These are phyloP conservation scores for Phaeosphaeriaceae sp. DNA, from an alignment of 2,329 filamentous ascomycete genomes.

Conservation along the genomic window DNA sequence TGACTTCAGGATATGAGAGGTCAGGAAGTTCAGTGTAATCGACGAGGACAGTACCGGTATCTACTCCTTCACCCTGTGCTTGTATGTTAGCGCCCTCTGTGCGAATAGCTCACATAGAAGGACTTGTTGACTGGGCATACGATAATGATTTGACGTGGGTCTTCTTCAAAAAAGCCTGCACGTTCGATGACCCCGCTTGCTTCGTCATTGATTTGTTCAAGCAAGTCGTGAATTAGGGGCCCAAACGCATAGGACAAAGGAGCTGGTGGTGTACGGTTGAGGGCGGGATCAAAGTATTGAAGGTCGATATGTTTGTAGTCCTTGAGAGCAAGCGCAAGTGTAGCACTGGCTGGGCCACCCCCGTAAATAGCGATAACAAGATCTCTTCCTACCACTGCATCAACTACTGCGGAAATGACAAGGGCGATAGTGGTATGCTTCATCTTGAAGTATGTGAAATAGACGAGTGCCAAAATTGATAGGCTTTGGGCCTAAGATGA, in stretches of 20 bases:
- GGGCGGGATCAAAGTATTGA: slow-evolving; percentile 2
- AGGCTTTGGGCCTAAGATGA: too few relatives aligned
- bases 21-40: not conserved
- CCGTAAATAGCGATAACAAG: slow-evolving; percentile 1
- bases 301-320: not conserved
- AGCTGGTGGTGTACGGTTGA: not conserved
- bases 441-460: too few relatives aligned
- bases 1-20: not conserved
- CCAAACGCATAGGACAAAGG: not conserved
- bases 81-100: too few relatives aligned
- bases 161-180: not conserved
- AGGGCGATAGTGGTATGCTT: too few relatives aligned
- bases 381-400: not conserved
- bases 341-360: not conserved
- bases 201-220: not conserved
- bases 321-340: not conserved
- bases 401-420: too few relatives aligned
- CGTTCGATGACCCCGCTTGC: slow-evolving; percentile 1
- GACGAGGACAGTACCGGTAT: not conserved
- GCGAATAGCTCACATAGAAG: not conserved
- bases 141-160: not conserved
- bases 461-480: too few relatives aligned
- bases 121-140: not conserved
- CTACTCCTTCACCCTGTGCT: not conserved
- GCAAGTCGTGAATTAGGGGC: not conserved